These are phyloP conservation scores for Hypoxylon fragiforme DNA, from an alignment of 495 filamentous ascomycete genomes.

Conservation along the genomic window DNA sequence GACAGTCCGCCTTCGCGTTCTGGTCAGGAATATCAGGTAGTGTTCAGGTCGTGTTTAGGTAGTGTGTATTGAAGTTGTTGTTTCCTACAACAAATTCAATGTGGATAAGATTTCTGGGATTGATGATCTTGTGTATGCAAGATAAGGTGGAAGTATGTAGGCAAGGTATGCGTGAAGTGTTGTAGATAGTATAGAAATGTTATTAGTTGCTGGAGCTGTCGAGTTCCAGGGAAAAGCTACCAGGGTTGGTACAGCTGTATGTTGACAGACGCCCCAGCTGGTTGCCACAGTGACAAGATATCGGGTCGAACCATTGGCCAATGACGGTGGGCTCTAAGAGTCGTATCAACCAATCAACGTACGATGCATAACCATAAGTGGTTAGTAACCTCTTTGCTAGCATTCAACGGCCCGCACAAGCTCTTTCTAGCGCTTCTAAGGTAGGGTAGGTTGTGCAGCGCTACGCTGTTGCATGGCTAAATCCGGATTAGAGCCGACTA, in stretches of 20 bases:
- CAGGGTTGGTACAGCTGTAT: constrained; percentile 24
- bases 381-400: too few relatives aligned
- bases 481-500: constrained; percentile 1
- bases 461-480: constrained; percentile 3
- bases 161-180: constrained; percentile 23
- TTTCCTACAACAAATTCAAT: constrained; percentile 20
- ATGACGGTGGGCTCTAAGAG: constrained; percentile 3
- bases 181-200: constrained; percentile 19
- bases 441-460: constrained; percentile 4
- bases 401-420: constrained; percentile 20
- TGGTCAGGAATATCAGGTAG: constrained; percentile 4
- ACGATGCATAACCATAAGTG: constrained; percentile 13
- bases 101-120: constrained; percentile 31
- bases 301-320: constrained; percentile 14
- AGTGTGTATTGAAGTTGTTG: constrained; percentile 6
- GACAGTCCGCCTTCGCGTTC: constrained; percentile 10
- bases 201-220: constrained; percentile 18
- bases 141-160: constrained; percentile 33
- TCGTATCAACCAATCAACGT: constrained; percentile 30
- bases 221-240: constrained; percentile 17
- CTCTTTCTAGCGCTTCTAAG: constrained; percentile 18
- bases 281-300: constrained; percentile 25
- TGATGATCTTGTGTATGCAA: constrained; percentile 32
- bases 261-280: constrained; percentile 19
- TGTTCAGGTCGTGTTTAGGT: too few relatives aligned